A percentile compares a stretch with the other conserved stretches of the same genome.
Evolutionary conservation across 805 yeast species (phyloP).

Genomic region (Tetrapisispora phaffii): DNA sequence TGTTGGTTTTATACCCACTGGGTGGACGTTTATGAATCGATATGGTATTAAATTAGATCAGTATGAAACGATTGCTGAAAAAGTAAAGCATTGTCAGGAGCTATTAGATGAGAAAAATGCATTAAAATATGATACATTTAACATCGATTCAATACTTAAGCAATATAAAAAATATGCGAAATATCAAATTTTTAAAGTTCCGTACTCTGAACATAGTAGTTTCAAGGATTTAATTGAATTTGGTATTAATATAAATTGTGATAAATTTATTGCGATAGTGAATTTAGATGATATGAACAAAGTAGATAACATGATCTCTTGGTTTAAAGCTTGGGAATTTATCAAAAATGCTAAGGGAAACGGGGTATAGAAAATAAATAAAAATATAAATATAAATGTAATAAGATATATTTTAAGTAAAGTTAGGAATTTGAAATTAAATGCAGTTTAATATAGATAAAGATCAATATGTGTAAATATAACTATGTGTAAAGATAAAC

Average conservation of each 20-base stretch:
- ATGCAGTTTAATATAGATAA: background rate
- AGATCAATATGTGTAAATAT: no score
- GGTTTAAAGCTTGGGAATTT: constrained; percentile 22
- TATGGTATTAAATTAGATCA: constrained; percentile 9
- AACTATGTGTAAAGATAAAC: background rate
- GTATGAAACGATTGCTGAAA: constrained; percentile 9
- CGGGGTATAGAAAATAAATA: no score
- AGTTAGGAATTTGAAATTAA: no score
- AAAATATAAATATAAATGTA: no score
- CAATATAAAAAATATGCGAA: constrained; percentile 29
- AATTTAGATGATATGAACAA: constrained; percentile 29
- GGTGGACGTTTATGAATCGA: constrained; percentile 59
- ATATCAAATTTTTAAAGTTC: constrained; percentile 51
- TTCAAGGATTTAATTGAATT: constrained; percentile 69
- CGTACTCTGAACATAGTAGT: constrained; percentile 92
- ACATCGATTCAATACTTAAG: constrained; percentile 15
- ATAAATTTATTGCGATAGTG: constrained; percentile 71
- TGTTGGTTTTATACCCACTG: constrained; percentile 78
- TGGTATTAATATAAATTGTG: constrained; percentile 41
- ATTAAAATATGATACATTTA: constrained; percentile 8
- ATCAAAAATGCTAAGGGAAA: background rate
- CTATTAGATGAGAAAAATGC: constrained; percentile 7
- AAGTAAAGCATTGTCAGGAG: constrained; percentile 11
- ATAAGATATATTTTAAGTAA: background rate
- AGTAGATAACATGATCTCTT: constrained; percentile 24